Evolutionary conservation across 2,329 filamentous ascomycete species (phyloP).

Genomic region (Fusarium pseudonygamai): DNA sequence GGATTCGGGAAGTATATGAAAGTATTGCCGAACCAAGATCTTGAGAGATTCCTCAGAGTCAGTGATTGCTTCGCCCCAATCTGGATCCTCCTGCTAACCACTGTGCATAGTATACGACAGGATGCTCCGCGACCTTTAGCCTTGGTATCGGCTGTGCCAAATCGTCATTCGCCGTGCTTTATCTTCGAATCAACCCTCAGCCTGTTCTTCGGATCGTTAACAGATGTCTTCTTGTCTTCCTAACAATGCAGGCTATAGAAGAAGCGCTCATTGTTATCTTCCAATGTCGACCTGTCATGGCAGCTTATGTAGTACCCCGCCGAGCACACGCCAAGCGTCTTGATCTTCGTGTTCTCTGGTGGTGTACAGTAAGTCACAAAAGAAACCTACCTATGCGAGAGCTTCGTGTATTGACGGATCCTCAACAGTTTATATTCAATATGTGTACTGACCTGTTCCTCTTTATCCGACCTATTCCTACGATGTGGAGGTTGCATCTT

Average conservation of each 20-base stretch:
- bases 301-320: constrained; percentile 39
- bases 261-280: constrained; percentile 44
- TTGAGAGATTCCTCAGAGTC: constrained; percentile 19
- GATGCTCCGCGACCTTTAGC: constrained; percentile 44
- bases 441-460: constrained; percentile 49
- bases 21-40: background rate
- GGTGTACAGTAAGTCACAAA: constrained; percentile 41
- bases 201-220: constrained; percentile 41
- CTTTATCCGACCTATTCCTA: constrained; percentile 51
- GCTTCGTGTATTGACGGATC: background rate
- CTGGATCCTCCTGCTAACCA: background rate
- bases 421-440: constrained; percentile 47
- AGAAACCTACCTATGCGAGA: too few relatives aligned
- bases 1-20: constrained; percentile 17
- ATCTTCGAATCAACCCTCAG: constrained; percentile 45
- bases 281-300: constrained; percentile 41
- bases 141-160: constrained; percentile 44
- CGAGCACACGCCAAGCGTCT: constrained; percentile 37
- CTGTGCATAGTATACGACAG: constrained; percentile 26
- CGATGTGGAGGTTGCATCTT: constrained; percentile 49
- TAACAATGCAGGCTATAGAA: constrained; percentile 44
- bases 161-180: constrained; percentile 47
- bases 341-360: constrained; percentile 46
- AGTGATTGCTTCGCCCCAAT: background rate
- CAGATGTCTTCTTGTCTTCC: constrained; percentile 42